phyloP scores from a whole-genome alignment of 2,329 filamentous ascomycete genomes.

The Xylariales sp. region DNA sequence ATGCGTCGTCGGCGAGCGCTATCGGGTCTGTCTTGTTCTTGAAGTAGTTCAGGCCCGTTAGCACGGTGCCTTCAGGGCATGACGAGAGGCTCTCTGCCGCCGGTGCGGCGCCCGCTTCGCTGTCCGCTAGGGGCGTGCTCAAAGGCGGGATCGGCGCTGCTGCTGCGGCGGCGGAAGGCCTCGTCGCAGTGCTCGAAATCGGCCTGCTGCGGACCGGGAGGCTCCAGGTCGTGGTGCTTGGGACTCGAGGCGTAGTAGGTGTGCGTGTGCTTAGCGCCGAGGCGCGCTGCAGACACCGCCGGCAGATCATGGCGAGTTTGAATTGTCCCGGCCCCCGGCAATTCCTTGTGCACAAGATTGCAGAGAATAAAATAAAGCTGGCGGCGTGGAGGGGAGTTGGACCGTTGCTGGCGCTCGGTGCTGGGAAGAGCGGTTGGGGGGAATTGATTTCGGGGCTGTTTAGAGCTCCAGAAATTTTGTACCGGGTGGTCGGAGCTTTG shows the following conservation, averaged over 20 bases:
- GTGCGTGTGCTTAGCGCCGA: slow-evolving; percentile 48
- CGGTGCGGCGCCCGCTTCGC: slow-evolving; percentile 33
- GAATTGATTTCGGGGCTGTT: slow-evolving; percentile 15
- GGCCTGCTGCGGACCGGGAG: slow-evolving; percentile 39
- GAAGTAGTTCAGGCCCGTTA: slow-evolving; percentile 81
- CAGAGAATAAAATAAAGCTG: neutral
- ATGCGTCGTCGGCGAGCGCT: slow-evolving; percentile 78
- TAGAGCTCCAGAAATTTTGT: slow-evolving; percentile 50
- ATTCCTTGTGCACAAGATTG: neutral
- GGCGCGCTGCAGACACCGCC: slow-evolving; percentile 62
- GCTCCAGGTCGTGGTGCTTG: slow-evolving; percentile 41
- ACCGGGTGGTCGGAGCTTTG: slow-evolving; percentile 46
- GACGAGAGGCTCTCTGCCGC: slow-evolving; percentile 55
- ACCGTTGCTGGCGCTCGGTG: slow-evolving; percentile 1
- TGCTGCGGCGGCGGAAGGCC: slow-evolving; percentile 50
- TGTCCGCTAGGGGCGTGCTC: slow-evolving; percentile 46
- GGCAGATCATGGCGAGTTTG: slow-evolving; percentile 55
- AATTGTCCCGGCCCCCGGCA: slow-evolving; percentile 3
- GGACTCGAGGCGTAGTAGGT: slow-evolving; percentile 23
- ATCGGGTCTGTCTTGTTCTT: slow-evolving; percentile 80
- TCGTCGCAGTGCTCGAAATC: slow-evolving; percentile 55
- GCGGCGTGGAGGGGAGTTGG: slow-evolving; percentile 11
- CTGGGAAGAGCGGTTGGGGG: slow-evolving; percentile 6
- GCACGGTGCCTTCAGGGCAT: slow-evolving; percentile 74
- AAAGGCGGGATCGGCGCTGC: slow-evolving; percentile 49